Evolutionary conservation across 495 filamentous ascomycete species (phyloP).

Genomic region (Penicillium tannophilum): DNA sequence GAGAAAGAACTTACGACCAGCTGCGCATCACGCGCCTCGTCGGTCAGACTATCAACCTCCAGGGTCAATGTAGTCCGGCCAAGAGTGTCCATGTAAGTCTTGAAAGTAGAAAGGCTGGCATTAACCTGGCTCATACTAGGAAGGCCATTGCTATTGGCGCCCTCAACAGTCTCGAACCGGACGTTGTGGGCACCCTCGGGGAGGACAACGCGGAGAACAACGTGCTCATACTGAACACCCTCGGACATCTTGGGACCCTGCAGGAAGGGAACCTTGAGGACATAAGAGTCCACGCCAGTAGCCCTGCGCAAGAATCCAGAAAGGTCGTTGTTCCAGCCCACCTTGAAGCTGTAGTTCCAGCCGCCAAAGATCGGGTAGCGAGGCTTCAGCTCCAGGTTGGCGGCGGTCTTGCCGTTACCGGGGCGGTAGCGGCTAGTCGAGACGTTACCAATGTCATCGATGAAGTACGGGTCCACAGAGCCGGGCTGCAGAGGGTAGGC

Average conservation of each 20-base stretch:
- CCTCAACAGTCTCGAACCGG: slow-evolving; percentile 42
- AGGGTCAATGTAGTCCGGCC: slow-evolving; percentile 84
- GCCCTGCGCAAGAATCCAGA: slow-evolving; percentile 69
- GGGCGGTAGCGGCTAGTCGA: slow-evolving; percentile 86
- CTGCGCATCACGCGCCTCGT: slow-evolving; percentile 80
- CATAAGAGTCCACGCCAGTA: slow-evolving; percentile 62
- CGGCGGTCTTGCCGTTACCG: slow-evolving; percentile 70
- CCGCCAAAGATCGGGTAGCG: slow-evolving; percentile 92
- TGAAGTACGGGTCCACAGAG: slow-evolving; percentile 85
- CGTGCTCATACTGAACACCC: slow-evolving; percentile 80
- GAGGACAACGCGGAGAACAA: slow-evolving; percentile 78
- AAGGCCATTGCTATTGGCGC: slow-evolving; percentile 40
- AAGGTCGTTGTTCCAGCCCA: slow-evolving; percentile 91
- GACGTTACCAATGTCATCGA: slow-evolving; percentile 95
- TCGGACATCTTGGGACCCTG: slow-evolving; percentile 86
- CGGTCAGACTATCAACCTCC: slow-evolving; percentile 80
- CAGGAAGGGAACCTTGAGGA: slow-evolving; percentile 94
- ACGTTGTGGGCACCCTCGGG: slow-evolving; percentile 91
- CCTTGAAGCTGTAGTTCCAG: slow-evolving; percentile 95
- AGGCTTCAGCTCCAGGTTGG: slow-evolving; percentile 84
- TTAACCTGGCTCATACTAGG: slow-evolving; percentile 36
- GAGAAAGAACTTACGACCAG: slow-evolving; percentile 59
- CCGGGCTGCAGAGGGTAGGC: slow-evolving; percentile 77
- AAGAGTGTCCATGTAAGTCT: slow-evolving; percentile 91
- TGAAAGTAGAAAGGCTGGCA: slow-evolving; percentile 63